phyloP scores from a whole-genome alignment of 306 rosid species.

The Casuarina equisetifolia region DNA sequence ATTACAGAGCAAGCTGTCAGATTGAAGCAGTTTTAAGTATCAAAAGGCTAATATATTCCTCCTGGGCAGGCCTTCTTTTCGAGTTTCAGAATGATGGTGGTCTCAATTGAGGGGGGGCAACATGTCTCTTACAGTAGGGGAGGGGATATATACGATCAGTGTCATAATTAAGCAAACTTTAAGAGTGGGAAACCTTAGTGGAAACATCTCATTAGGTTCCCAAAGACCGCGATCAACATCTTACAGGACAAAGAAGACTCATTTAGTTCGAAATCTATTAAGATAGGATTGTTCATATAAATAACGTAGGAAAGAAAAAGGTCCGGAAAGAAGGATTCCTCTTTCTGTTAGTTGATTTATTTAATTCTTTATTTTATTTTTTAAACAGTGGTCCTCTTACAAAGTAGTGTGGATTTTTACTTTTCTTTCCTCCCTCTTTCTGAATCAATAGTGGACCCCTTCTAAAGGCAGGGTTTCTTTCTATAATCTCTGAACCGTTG shows the following conservation, averaged over 20 bases:
- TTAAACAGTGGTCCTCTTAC: conserved; percentile 5
- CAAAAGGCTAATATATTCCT: conserved; percentile 28
- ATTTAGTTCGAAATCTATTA: neutral
- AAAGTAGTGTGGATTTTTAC: conserved; percentile 6
- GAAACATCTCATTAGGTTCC: conserved; percentile 34
- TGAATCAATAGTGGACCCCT: conserved; percentile 25
- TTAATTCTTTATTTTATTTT: conserved; percentile 19
- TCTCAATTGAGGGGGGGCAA: conserved; percentile 55
- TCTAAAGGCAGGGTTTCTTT: conserved; percentile 16
- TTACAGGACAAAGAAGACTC: neutral
- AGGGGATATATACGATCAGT: conserved; percentile 27
- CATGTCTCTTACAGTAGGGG: conserved; percentile 60
- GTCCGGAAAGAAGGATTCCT: conserved; percentile 43
- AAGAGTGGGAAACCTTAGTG: conserved; percentile 44
- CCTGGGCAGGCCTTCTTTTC: conserved; percentile 19
- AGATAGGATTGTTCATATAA: too few relatives aligned
- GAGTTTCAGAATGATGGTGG: conserved; percentile 52
- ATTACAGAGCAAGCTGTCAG: conserved; percentile 30
- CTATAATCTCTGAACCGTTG: conserved; percentile 18
- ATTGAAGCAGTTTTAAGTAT: conserved; percentile 13
- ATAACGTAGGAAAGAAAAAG: neutral
- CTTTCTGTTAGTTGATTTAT: conserved; percentile 29
- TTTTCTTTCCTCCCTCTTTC: conserved; percentile 18
- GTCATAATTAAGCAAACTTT: conserved; percentile 37
- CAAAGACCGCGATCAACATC: conserved; percentile 19